A percentile compares a stretch with the other conserved stretches of the same genome.
Conservation (phyloP, 805 yeast genomes). For the Ogataea corticis region DNA sequence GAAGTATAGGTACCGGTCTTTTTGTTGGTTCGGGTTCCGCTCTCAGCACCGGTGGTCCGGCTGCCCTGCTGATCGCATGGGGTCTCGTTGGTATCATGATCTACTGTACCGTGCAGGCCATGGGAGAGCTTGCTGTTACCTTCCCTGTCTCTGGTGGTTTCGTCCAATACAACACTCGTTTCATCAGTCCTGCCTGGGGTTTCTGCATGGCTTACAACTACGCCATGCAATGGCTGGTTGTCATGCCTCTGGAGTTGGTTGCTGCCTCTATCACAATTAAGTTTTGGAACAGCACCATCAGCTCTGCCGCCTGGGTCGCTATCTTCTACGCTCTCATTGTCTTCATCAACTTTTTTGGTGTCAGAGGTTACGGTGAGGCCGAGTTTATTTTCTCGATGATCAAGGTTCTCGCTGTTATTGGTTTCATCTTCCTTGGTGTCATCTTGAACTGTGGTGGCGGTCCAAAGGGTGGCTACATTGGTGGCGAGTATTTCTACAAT, state of each 20-base stretch:
- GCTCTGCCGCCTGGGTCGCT: slow-evolving; percentile 57
- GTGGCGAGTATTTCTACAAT: slow-evolving; percentile 56
- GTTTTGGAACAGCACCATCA: slow-evolving; percentile 46
- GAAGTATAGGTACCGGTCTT: slow-evolving; percentile 82
- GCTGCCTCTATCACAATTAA: slow-evolving; percentile 54
- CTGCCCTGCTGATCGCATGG: slow-evolving; percentile 63
- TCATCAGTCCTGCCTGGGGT: slow-evolving; percentile 59
- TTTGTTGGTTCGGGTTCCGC: slow-evolving; percentile 73
- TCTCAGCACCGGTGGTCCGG: slow-evolving; percentile 71
- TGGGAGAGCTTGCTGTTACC: slow-evolving; percentile 63
- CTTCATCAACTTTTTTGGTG: slow-evolving; percentile 58
- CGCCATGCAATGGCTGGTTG: slow-evolving; percentile 55
- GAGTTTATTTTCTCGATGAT: slow-evolving; percentile 57
- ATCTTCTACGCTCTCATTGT: slow-evolving; percentile 54
- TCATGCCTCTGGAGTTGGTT: slow-evolving; percentile 55
- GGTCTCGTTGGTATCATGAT: slow-evolving; percentile 58
- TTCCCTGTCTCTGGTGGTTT: slow-evolving; percentile 68
- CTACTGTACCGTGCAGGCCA: slow-evolving; percentile 61
- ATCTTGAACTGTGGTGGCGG: slow-evolving; percentile 66
- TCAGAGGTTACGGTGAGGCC: slow-evolving; percentile 68
- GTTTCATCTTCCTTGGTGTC: slow-evolving; percentile 57
- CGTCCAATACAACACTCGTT: slow-evolving; percentile 58
- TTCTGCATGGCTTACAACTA: slow-evolving; percentile 64
- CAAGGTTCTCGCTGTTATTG: slow-evolving; percentile 58
- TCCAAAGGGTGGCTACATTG: slow-evolving; percentile 55